Evolutionary conservation across 345 rosid genomes (phyloP), one percentile per base, ranked within the genome.

Genomic region (Eucalyptus erythrocorys): DNA sequence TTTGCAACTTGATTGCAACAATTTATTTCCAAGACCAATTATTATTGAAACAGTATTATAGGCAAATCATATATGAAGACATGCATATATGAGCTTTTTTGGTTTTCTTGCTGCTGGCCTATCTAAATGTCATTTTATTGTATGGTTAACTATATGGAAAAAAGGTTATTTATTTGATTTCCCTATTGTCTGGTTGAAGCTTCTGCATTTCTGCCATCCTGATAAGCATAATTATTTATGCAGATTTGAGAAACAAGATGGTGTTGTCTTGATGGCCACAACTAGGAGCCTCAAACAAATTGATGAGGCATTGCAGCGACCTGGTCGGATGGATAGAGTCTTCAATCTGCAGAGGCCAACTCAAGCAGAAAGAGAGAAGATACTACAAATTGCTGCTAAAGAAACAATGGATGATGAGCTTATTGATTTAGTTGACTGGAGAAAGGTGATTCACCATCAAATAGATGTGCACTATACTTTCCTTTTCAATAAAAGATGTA

Each of bases 201-300:
- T n/a, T 51, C 86, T 85, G 57, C 21, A 48, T 85, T 30, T 45
- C 76, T 53, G 42, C 81, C 53, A 9, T 61, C 32, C 32, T 42
- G 88, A 87, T 32, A 24, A 13, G 42, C 16, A 6, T 30, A 30
- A 80, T 81, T 49, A 85, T 87, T 86, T 89, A 26, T 90, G 88
- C 95, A 97, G 99, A 86, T 97, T 97, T 93, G 97, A 96, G 96
- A 97, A 95, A 91, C 99, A 97, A 92, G 99, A 97, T 91, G 99
- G 99, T 47, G 99, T 97, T 93, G 97, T 97, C 93, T 92, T 97
- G 94, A 97, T 97, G 98, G 99, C 99, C 76, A 97, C 99, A 48
- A 96, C 99, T 42, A 93, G 95, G 90, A 95, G 95, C 92, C 94
- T 95, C 90, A 97, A 96, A 92, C 97, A 96, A 92, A 96, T 97